Base-by-base conservation (phyloP, 306 rosid species). In the Trichosanthes truncata region DNA sequence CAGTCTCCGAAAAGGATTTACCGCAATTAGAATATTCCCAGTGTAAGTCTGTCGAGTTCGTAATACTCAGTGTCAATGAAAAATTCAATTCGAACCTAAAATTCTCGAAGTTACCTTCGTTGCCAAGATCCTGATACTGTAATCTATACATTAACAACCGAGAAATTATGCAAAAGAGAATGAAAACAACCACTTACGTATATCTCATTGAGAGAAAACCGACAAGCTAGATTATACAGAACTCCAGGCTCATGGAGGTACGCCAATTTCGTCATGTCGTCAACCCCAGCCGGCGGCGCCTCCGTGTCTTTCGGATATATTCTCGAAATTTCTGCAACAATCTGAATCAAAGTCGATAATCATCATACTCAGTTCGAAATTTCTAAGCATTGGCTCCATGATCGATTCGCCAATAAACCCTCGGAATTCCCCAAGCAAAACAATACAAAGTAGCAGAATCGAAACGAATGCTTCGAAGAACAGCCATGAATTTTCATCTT, bases 191-290 rank as follows among this genome's bases (percentile, higher is more conserved):
- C 75, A 89, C 97, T 89, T 84, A 92, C 97, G 77, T 92, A 92
- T 74, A 92, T 92, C 84, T 92, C 97, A 51, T 92, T 92, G 77
- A 92, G 96, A 60, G 90, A 83, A 73, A 89, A 92, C 26, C 97
- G 96, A 66, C 85, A 84, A 3, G 82, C 78, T 26, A 92, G 93
- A 63, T 92, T 92, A 66, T 88, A 55, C 26, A 92, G 83, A 65
- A 92, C 97, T 82, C 97, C 97, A 3, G 97, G 97, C 55, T 92
- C 93, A 60, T 90, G 97, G 25, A 92, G 92, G 81, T 92, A 92
- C 59, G 97, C 93, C 71, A 90, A 84, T 85, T 92, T 92, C 69
- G 97, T 92, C 96, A 92, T 92, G 89, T 92, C 97, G 86, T 92
- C 97, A 25, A 92, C 97, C 51, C 97, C 97, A 25, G 91, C 92